Base-by-base conservation (phyloP, 352 stramenopile genomes). In the Thalassiosira sp. region DNA sequence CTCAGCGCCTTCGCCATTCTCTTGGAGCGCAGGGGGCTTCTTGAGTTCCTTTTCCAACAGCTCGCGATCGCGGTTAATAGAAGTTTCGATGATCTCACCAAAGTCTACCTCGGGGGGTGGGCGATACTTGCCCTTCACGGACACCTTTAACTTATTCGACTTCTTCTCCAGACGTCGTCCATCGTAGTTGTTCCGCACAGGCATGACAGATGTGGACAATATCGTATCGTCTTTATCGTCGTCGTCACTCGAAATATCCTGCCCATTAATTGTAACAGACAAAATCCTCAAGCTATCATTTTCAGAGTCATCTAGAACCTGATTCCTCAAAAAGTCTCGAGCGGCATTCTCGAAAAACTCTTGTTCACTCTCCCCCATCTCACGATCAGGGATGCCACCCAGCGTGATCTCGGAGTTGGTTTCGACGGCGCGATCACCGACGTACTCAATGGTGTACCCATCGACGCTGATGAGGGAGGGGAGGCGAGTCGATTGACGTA, bases 31-130 rank as follows among this genome's bases (percentile, higher is more conserved):
- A 13, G 18, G 31, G 18, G 52, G 40, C 27, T 52, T 52, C 16
- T 56, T 67, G 5, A 79, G 45, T 35, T 72, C 53, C 20, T 60
- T 60, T 6, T 61, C 35, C 11, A 79, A 61, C 53, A 35, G 18
- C 24, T 69, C 71, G 20, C 43, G 61, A 33, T 79, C 71, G 8
- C 28, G 20, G 52, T 79, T 79, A 16, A 79, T 79, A 5, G 71
- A 79, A 40, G 61, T 43, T 59, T 79, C 71, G 0, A 79, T 54
- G 16, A 79, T 43, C 27, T 65, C 45, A 28, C 71, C 71, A 46
- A 79, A 70, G 27, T 79, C 53, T 51, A 79, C 49, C 31, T 73
- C 56, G 45, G 71, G 71, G 13, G 71, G 71, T 25, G 71, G 71
- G 2, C 40, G 25, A 22, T 73, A 73, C 11, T 62, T 40, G 20